A percentile compares a stretch with the other conserved stretches of the same genome.
phyloP scores from a whole-genome alignment of 257 asterid genomes.

The Rubia yunnanensis region DNA sequence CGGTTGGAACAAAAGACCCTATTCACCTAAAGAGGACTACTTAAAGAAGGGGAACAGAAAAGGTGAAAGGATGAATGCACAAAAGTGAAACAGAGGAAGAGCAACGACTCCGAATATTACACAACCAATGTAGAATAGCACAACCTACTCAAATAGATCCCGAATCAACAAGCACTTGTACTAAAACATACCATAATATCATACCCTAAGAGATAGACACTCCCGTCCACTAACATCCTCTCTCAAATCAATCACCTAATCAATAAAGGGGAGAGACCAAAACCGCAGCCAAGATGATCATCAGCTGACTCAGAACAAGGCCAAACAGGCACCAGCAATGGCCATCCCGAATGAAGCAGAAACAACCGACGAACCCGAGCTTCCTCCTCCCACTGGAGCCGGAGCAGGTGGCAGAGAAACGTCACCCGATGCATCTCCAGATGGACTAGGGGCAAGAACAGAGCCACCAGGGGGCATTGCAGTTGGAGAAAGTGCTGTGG shows the following conservation, averaged over 20 bases:
- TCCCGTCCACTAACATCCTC: slow-evolving; percentile 14
- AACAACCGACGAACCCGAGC: slow-evolving; percentile 30
- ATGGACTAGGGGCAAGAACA: slow-evolving; percentile 26
- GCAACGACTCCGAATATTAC: background rate
- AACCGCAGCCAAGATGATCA: slow-evolving; percentile 2
- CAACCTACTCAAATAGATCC: background rate
- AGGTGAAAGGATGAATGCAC: background rate
- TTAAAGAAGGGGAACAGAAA: too few species aligned
- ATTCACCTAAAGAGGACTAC: too few species aligned
- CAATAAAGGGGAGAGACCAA: slow-evolving; percentile 3
- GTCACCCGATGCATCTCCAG: slow-evolving; percentile 18
- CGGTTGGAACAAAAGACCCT: too few species aligned
- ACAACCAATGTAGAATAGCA: background rate
- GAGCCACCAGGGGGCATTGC: slow-evolving; percentile 34
- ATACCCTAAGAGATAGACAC: slow-evolving; percentile 4
- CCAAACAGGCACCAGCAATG: slow-evolving; percentile 7
- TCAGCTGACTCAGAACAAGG: slow-evolving; percentile 13
- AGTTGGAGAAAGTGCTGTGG: slow-evolving; percentile 47
- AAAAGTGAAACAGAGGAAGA: background rate
- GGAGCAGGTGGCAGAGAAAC: slow-evolving; percentile 38
- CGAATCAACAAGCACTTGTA: background rate
- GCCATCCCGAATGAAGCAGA: slow-evolving; percentile 19
- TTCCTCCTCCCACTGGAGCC: slow-evolving; percentile 24
- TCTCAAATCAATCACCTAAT: background rate
- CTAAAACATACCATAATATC: background rate